Conservation (phyloP, 768 basidiomycete genomes). For the Phaeolepiota aurea region DNA sequence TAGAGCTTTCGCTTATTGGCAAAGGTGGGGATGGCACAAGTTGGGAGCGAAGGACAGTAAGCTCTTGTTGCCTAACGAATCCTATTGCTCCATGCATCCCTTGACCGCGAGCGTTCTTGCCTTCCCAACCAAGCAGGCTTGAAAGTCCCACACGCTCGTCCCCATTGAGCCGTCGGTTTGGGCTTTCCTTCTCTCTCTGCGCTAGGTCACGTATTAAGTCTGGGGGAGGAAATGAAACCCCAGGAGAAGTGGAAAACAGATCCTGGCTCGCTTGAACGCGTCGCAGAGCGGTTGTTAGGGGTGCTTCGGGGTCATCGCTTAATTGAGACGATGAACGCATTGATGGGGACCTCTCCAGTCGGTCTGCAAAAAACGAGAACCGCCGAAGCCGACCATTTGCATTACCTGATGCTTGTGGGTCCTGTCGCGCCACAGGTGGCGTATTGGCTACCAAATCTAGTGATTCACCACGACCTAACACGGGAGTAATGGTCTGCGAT, state of each 20-base stretch:
- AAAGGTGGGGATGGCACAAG: slow-evolving; percentile 18
- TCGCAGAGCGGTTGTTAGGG: slow-evolving; percentile 30
- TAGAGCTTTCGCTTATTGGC: slow-evolving; percentile 4
- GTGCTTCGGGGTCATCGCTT: slow-evolving; percentile 10
- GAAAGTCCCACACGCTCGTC: slow-evolving; percentile 48
- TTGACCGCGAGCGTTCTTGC: slow-evolving; percentile 26
- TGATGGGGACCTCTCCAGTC: slow-evolving; percentile 9
- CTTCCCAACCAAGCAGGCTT: slow-evolving; percentile 57
- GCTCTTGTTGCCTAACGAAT: slow-evolving; percentile 50
- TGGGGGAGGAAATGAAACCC: slow-evolving; percentile 39
- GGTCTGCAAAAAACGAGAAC: slow-evolving; percentile 30
- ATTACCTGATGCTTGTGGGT: slow-evolving; percentile 20
- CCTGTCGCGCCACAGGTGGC: slow-evolving; percentile 14
- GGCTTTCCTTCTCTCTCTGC: slow-evolving; percentile 35
- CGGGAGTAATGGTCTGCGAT: slow-evolving; percentile 11
- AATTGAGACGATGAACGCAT: slow-evolving; percentile 7
- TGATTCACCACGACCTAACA: slow-evolving; percentile 23
- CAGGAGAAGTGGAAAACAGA: slow-evolving; percentile 46
- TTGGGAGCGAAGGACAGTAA: slow-evolving; percentile 42
- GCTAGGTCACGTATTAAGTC: slow-evolving; percentile 40
- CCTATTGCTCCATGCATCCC: slow-evolving; percentile 43
- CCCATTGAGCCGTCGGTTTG: slow-evolving; percentile 33
- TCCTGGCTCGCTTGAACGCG: slow-evolving; percentile 29
- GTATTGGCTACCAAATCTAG: slow-evolving; percentile 24
- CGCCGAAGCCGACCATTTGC: slow-evolving; percentile 18